Percentiles rank a stretch among this genome's conserved stretches.
Evolutionary conservation across 352 stramenopile species (phyloP).

Genomic region (Stramenopiles sp.): DNA sequence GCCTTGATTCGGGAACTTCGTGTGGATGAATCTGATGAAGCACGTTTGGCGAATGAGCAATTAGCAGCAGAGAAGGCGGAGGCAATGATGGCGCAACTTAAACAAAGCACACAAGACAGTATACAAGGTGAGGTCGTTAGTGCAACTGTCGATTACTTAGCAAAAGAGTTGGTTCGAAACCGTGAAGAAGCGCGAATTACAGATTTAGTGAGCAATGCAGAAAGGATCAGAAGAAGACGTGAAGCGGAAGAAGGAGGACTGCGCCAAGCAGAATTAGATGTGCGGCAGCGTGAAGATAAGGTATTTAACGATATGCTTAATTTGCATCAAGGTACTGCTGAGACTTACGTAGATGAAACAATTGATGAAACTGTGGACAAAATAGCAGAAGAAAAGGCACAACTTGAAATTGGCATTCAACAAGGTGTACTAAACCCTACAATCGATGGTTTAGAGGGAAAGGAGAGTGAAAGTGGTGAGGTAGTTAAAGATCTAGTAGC

Average conservation of each 20-base stretch:
- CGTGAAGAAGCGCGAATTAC: constrained; percentile 49
- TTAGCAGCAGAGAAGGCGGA: constrained; percentile 3
- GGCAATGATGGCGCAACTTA: constrained; percentile 25
- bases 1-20: constrained; percentile 66
- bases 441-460: constrained; percentile 34
- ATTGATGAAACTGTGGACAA: constrained; percentile 37
- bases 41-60: neutral
- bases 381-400: constrained; percentile 22
- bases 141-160: constrained; percentile 59
- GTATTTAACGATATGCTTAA: constrained; percentile 47
- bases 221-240: constrained; percentile 39
- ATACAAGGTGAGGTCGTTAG: constrained; percentile 61
- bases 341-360: constrained; percentile 43
- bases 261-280: constrained; percentile 55
- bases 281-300: constrained; percentile 52
- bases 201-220: constrained; percentile 42
- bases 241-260: constrained; percentile 59
- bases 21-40: neutral
- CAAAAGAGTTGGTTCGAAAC: constrained; percentile 56
- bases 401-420: constrained; percentile 36
- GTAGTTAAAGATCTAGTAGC: constrained; percentile 51
- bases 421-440: constrained; percentile 32
- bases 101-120: constrained; percentile 34
- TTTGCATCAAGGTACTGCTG: constrained; percentile 49
- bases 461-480: constrained; percentile 32